Evolutionary conservation across 495 filamentous ascomycete species (phyloP).

Genomic region (Hypoxylon perforatum): DNA sequence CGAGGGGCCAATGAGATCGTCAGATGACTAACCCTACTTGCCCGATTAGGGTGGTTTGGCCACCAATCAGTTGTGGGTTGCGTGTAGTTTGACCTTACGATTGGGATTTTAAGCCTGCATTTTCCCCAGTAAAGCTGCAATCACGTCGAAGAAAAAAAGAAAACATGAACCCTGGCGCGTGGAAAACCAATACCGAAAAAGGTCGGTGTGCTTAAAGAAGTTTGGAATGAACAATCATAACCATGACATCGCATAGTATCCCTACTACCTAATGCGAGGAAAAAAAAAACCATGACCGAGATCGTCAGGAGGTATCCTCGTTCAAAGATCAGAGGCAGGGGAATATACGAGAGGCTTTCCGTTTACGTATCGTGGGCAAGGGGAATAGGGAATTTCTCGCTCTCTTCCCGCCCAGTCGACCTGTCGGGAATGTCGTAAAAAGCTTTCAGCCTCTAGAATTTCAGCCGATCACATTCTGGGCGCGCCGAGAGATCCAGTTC

Average conservation of each 20-base stretch:
- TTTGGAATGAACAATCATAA: background rate
- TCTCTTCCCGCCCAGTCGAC: constrained; percentile 5
- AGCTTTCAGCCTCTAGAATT: constrained; percentile 29
- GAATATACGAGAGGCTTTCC: constrained; percentile 21
- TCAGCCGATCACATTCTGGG: constrained; percentile 15
- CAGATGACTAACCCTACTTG: constrained; percentile 16
- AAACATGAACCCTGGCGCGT: background rate
- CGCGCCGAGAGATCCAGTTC: constrained; percentile 33
- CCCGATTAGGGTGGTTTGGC: constrained; percentile 27
- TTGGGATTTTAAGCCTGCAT: constrained; percentile 10
- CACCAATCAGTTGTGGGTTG: constrained; percentile 17
- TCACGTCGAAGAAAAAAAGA: background rate
- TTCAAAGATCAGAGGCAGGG: constrained; percentile 14
- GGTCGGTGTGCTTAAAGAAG: background rate
- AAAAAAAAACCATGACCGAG: constrained; percentile 18
- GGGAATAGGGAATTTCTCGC: constrained; percentile 26
- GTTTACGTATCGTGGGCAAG: constrained; percentile 26
- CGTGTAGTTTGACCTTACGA: constrained; percentile 12
- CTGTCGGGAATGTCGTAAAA: constrained; percentile 9
- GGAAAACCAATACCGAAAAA: background rate
- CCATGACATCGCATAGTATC: background rate
- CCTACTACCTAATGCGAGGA: background rate
- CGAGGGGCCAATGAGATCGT: constrained; percentile 22
- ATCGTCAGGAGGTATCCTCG: constrained; percentile 35
- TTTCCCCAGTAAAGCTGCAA: background rate